phyloP scores from a whole-genome alignment of 768 basidiomycete genomes.

The Steccherinum ochraceum region DNA sequence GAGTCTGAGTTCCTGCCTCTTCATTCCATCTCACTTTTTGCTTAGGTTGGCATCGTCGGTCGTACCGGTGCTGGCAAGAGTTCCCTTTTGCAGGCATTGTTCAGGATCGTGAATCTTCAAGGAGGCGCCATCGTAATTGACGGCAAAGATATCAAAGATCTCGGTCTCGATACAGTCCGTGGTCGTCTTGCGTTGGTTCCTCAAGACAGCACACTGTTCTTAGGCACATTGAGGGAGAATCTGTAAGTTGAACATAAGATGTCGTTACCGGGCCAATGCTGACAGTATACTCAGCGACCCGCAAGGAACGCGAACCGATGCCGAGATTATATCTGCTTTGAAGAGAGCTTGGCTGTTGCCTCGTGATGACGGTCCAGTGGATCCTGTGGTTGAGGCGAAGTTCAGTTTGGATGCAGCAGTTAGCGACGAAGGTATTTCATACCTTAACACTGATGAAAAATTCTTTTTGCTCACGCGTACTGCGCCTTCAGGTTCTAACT shows the following conservation, averaged over 20 bases:
- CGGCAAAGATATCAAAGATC: constrained; percentile 40
- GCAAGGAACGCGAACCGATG: constrained; percentile 39
- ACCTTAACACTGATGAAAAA: not conserved
- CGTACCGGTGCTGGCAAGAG: constrained; percentile 47
- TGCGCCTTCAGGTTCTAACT: constrained; percentile 36
- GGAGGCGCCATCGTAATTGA: constrained; percentile 55
- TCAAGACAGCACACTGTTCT: constrained; percentile 71
- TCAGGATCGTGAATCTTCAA: constrained; percentile 58
- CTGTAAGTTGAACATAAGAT: constrained; percentile 36
- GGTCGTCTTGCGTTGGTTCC: constrained; percentile 59
- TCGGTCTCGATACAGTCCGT: constrained; percentile 52
- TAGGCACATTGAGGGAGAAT: constrained; percentile 70
- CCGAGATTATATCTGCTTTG: constrained; percentile 49
- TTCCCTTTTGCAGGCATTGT: constrained; percentile 50
- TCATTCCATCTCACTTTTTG: not conserved
- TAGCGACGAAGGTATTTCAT: constrained; percentile 48
- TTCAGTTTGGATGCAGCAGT: constrained; percentile 59
- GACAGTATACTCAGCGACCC: constrained; percentile 42
- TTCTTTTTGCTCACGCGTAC: too few species aligned
- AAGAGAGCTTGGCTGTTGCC: constrained; percentile 58
- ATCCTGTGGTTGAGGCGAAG: constrained; percentile 51
- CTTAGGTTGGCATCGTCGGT: constrained; percentile 46
- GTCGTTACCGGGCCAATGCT: not conserved
- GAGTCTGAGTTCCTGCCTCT: constrained; percentile 33
- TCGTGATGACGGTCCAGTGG: constrained; percentile 31